Percentiles rank a stretch among this genome's conserved stretches.
Evolutionary conservation across 805 yeast genomes (phyloP).

Genomic region (Priceomyces haplophilus): DNA sequence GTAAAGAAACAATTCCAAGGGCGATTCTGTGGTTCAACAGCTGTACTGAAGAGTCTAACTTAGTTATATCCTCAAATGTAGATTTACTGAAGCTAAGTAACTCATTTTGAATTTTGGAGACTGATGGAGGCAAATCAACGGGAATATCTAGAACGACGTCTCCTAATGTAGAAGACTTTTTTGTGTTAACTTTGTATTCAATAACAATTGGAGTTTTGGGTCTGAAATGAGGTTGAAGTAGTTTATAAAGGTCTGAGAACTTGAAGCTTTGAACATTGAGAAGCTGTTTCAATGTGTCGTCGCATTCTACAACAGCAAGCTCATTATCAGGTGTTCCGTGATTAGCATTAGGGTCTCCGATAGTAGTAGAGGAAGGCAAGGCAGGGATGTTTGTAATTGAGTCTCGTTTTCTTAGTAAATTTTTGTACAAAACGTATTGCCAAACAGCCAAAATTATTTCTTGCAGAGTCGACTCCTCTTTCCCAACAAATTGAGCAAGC

Average conservation of each 20-base stretch:
- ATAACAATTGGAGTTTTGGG: conserved; percentile 80
- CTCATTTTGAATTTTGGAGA: conserved; percentile 36
- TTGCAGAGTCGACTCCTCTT: conserved; percentile 77
- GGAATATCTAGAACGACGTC: conserved; percentile 74
- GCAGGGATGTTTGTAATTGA: conserved; percentile 36
- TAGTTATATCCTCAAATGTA: conserved; percentile 42
- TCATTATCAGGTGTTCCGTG: conserved; percentile 29
- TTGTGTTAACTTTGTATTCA: conserved; percentile 74
- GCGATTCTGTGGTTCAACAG: conserved; percentile 42
- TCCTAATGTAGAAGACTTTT: conserved; percentile 74
- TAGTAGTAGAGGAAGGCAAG: conserved; percentile 26
- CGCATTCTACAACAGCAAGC: conserved; percentile 36
- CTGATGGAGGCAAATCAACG: conserved; percentile 38
- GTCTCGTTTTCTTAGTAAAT: conserved; percentile 40
- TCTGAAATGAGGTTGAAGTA: conserved; percentile 62
- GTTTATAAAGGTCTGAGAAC: conserved; percentile 70
- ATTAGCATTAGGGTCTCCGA: conserved; percentile 14
- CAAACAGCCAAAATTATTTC: conserved; percentile 77
- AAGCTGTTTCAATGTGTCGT: conserved; percentile 44
- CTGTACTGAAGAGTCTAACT: conserved; percentile 43
- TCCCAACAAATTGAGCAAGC: conserved; percentile 70
- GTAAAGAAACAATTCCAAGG: conserved; percentile 50
- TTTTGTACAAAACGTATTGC: conserved; percentile 73
- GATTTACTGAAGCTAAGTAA: conserved; percentile 34
- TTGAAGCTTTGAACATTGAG: conserved; percentile 53